Evolutionary conservation across 495 filamentous ascomycete species (phyloP), one percentile per base, ranked within the genome.

Genomic region (Xylaria venustula): DNA sequence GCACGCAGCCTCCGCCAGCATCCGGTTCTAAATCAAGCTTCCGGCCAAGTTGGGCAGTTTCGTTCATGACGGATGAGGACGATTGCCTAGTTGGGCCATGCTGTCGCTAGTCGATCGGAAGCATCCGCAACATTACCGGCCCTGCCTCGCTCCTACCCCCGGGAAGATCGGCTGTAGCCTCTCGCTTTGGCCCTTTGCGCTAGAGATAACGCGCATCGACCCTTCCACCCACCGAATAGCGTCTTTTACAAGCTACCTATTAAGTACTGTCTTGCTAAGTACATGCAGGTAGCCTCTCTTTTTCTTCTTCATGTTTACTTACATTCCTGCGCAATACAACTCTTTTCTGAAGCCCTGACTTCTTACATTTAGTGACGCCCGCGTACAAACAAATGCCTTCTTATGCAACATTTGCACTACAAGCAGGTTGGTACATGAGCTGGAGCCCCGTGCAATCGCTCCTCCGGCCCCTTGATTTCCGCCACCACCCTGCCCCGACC

Each of bases 401-500:
- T n/a, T n/a, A n/a, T n/a, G n/a, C n/a, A n/a, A n/a, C n/a, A n/a
- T n/a, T n/a, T n/a, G n/a, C n/a, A n/a, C n/a, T n/a, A n/a, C n/a
- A n/a, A n/a, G n/a, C n/a, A 40, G 45, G 30, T 58, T 58, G 45
- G 44, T 40, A 32, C 45, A 58, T 58, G 20, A 26, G 34, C 23
- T 49, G 12, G 28, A 52, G 47, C 6, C 32, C 52, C 20, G 54
- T 25, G 45, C 45, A 54, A 56, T 50, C 40, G 7, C 26, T 52
- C 17, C 37, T 46, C 37, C 46, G 37, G 34, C 53, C 32, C 32
- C 34, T 65, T 60, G 61, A 56, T 58, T 32, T 63, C 59, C 59
- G 42, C 52, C 55, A 45, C 23, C 19, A 60, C 53, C 32, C 53
- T 37, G 61, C 61, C 30, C 59, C 56, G 61, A 63, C 64, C 51